Conservation (phyloP, 2,329 filamentous ascomycete species). For the Botrytis hyacinthi region DNA sequence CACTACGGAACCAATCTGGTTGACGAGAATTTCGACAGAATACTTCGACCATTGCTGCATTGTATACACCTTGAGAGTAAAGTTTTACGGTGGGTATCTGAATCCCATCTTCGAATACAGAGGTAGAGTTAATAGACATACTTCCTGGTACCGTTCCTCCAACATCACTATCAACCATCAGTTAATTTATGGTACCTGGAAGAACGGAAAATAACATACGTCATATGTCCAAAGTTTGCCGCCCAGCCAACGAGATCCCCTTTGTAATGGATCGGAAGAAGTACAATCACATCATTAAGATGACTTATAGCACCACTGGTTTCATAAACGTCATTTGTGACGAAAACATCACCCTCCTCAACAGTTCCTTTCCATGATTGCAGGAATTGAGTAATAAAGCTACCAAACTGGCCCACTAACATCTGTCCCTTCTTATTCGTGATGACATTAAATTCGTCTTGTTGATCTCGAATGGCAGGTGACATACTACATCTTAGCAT, state of each 20-base stretch:
- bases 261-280: constrained; percentile 4
- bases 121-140: constrained; percentile 12
- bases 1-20: constrained; percentile 12
- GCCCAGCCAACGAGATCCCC: constrained; percentile 13
- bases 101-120: constrained; percentile 8
- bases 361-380: constrained; percentile 12
- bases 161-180: background rate
- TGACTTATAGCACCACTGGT: constrained; percentile 13
- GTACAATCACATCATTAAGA: constrained; percentile 15
- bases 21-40: constrained; percentile 16
- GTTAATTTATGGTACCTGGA: background rate
- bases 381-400: constrained; percentile 14
- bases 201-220: background rate
- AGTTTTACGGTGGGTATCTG: constrained; percentile 16
- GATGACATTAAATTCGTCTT: constrained; percentile 18
- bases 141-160: constrained; percentile 7
- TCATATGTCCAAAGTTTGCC: constrained; percentile 17
- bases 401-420: constrained; percentile 14
- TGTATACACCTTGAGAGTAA: constrained; percentile 11
- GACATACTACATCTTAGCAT: constrained; percentile 14
- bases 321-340: constrained; percentile 16
- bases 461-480: constrained; percentile 17
- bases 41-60: constrained; percentile 1
- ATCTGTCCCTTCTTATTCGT: constrained; percentile 15
- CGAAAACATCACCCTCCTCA: constrained; percentile 14